Evolutionary conservation across 179 eudicot genomes (phyloP).

Genomic region (Silene vulgaris): DNA sequence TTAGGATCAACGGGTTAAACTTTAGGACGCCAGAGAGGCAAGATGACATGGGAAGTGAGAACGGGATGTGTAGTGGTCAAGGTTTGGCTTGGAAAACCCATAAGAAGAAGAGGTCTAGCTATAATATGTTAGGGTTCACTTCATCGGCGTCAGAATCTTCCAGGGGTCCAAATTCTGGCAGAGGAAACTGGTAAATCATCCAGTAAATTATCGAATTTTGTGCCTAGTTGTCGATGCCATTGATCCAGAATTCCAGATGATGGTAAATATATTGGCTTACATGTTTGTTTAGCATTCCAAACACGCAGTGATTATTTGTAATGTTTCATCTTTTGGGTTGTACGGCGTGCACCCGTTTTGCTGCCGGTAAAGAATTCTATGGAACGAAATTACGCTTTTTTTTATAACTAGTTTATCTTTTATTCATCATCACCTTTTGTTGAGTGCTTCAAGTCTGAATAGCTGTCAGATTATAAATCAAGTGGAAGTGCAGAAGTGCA

Average conservation of each 20-base stretch:
- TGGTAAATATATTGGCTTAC: neutral
- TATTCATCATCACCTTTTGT: too few relatives aligned
- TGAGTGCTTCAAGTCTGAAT: too few relatives aligned
- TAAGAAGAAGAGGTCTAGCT: slow-evolving; percentile 66
- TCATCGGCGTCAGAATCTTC: slow-evolving; percentile 25
- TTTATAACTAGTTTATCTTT: too few relatives aligned
- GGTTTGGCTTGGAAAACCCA: slow-evolving; percentile 64
- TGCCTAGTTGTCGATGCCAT: neutral
- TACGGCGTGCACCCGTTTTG: neutral
- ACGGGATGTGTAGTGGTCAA: slow-evolving; percentile 32
- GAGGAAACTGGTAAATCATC: slow-evolving; percentile 27
- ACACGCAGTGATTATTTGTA: slow-evolving; percentile 3
- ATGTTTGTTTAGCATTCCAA: slow-evolving; percentile 3
- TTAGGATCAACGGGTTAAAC: slow-evolving; percentile 33
- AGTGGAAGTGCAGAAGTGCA: too few relatives aligned
- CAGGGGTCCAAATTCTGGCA: slow-evolving; percentile 29
- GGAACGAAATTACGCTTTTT: too few relatives aligned
- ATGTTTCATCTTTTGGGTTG: neutral
- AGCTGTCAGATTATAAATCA: too few relatives aligned
- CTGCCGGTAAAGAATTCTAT: too few relatives aligned
- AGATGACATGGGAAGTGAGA: slow-evolving; percentile 28
- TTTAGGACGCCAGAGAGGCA: slow-evolving; percentile 30
- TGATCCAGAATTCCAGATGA: too few relatives aligned
- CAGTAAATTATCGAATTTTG: slow-evolving; percentile 18
- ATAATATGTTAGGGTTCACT: slow-evolving; percentile 27